Evolutionary conservation across 2,329 filamentous ascomycete species (phyloP).

Genomic region (Verticillium isaacii): DNA sequence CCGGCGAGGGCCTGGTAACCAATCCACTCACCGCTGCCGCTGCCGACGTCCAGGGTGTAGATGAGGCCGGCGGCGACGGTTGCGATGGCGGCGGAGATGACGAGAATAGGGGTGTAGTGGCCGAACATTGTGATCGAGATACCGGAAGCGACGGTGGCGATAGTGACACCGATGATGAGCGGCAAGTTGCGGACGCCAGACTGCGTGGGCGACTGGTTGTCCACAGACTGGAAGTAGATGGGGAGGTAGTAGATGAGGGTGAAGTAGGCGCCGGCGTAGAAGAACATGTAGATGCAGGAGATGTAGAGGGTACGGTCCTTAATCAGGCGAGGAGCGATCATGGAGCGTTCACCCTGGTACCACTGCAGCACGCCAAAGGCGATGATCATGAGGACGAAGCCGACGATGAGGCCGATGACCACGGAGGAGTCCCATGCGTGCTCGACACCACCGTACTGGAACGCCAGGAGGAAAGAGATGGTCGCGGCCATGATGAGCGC

Average conservation of each 20-base stretch:
- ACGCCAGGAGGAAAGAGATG: slow-evolving; percentile 42
- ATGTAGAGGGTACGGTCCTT: slow-evolving; percentile 33
- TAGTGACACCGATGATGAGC: slow-evolving; percentile 30
- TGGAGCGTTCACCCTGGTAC: slow-evolving; percentile 34
- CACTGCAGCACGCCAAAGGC: slow-evolving; percentile 33
- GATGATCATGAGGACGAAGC: slow-evolving; percentile 2
- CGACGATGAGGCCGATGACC: background rate
- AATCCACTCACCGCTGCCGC: slow-evolving; percentile 32
- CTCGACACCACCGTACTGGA: slow-evolving; percentile 42
- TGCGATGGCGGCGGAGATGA: slow-evolving; percentile 26
- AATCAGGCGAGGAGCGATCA: slow-evolving; percentile 36
- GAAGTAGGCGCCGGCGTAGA: slow-evolving; percentile 27
- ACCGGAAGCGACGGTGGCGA: slow-evolving; percentile 28
- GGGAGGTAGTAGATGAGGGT: slow-evolving; percentile 32
- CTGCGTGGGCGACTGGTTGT: slow-evolving; percentile 30
- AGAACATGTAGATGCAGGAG: slow-evolving; percentile 27
- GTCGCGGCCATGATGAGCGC: slow-evolving; percentile 28
- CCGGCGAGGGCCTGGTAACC: slow-evolving; percentile 39
- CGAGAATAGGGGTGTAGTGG: slow-evolving; percentile 40
- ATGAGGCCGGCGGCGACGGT: slow-evolving; percentile 35
- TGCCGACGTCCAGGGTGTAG: slow-evolving; percentile 31
- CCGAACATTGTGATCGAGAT: slow-evolving; percentile 30
- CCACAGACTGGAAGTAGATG: slow-evolving; percentile 42
- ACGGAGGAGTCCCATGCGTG: slow-evolving; percentile 15
- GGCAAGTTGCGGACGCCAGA: slow-evolving; percentile 37